Percentiles rank a stretch among this genome's conserved stretches.
phyloP scores from a whole-genome alignment of 2,329 filamentous ascomycete genomes.

The Dothistroma septosporum region DNA sequence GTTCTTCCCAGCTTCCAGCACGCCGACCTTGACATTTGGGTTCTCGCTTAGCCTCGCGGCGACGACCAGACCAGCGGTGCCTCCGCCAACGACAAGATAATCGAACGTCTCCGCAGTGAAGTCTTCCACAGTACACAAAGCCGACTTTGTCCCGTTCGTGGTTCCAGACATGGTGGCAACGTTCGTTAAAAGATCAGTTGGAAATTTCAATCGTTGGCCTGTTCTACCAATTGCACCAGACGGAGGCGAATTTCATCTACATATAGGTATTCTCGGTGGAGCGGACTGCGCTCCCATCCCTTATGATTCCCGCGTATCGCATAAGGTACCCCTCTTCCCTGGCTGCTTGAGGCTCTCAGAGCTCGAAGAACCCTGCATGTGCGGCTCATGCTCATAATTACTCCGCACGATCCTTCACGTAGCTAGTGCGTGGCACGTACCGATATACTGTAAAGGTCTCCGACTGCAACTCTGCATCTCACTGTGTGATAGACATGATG shows the following conservation, averaged over 20 bases:
- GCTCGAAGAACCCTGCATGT: background rate
- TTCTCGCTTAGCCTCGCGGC: slow-evolving; percentile 30
- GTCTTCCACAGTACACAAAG: slow-evolving; percentile 27
- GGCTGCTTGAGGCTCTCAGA: background rate
- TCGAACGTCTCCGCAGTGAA: slow-evolving; percentile 25
- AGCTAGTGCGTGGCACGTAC: background rate
- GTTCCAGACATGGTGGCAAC: background rate
- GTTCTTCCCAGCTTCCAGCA: slow-evolving; percentile 34
- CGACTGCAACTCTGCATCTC: background rate
- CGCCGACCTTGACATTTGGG: slow-evolving; percentile 29
- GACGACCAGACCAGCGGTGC: slow-evolving; percentile 31
- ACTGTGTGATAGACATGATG: background rate
- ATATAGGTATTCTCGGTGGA: background rate
- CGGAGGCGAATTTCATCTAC: background rate
- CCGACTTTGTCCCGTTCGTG: slow-evolving; percentile 13
- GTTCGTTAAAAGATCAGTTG: background rate
- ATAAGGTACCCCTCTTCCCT: background rate
- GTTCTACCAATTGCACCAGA: background rate
- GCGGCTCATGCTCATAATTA: background rate
- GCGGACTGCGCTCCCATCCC: background rate
- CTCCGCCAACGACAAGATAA: slow-evolving; percentile 30
- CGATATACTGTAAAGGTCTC: background rate
- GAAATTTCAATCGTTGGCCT: background rate
- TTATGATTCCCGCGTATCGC: background rate
- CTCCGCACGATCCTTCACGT: background rate